Base-by-base conservation (phyloP, 805 yeast species). In the Wickerhamomyces pijperi region DNA sequence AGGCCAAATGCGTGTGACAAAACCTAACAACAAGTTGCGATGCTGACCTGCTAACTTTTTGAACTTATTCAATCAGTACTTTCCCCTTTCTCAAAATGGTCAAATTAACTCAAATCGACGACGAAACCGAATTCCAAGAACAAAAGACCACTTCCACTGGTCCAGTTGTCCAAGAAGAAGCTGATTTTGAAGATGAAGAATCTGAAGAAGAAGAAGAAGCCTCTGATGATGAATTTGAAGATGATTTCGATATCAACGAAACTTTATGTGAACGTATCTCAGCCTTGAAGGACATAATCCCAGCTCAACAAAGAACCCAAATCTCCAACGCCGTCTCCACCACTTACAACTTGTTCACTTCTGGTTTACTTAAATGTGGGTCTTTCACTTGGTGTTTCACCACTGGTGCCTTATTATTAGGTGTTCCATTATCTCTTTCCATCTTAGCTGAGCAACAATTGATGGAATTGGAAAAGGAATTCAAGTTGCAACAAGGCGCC, bases 371-470 rank as follows among this genome's bases (percentile, higher is more conserved):
- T 44, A 77, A 76, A 48, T 68, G 83, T 44, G 96, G 96, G 44
- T 72, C 73, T 50, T 66, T 82, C 32, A 70, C 88, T 49, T 92
- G 97, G 97, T 72, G 82, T 44, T 47, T 85, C 41, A 78, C 96
- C 12, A 79, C 97, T 12, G 74, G 92, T 33, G 78, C 84, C 33
- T 66, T 92, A 52, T 72, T 92, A 46, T 68, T 92, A 52, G 97
- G 96, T 59, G 94, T 87, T 36, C 99, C 99, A 47, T 72, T 85
- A 51, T 79, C 95, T 8, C 69, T 92, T 53, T 81, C 95, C 39
- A 83, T 92, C 51, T 70, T 92, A 53, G 78, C 87, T 44, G 97
- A 90, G 67, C 94, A 87, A 59, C 97, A 90, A 68, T 74, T 88
- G 60, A 77, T 80, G 58, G 97, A 88, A 67, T 74, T 85, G 80